Conservation (phyloP, 306 rosid species). For the Myrica gale region DNA sequence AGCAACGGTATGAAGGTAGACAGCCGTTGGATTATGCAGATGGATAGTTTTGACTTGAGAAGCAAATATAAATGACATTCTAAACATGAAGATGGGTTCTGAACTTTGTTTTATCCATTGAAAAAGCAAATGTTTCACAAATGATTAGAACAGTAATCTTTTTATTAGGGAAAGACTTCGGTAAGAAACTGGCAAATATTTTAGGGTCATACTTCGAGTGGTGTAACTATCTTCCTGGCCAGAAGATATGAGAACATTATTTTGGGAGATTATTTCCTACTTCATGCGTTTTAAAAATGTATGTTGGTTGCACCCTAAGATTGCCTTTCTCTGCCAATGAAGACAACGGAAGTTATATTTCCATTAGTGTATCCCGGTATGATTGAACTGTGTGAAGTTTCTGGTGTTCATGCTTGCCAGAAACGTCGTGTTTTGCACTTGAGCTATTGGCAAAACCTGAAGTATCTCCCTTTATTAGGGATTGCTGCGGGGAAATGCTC, state of each 20-base stretch:
- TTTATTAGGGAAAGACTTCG: not conserved
- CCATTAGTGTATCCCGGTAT: not conserved
- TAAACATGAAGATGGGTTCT: not conserved
- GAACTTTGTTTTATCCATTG: not conserved
- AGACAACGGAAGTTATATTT: no score
- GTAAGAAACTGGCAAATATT: not conserved
- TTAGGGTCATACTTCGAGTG: not conserved
- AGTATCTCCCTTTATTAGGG: not conserved
- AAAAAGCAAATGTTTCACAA: no score
- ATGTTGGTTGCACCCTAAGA: not conserved
- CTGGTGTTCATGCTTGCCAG: not conserved
- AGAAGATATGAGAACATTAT: not conserved
- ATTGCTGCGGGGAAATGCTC: not conserved
- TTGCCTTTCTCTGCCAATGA: not conserved
- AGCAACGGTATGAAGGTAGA: not conserved
- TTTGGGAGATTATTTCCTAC: no score
- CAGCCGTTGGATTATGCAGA: not conserved
- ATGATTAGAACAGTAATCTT: not conserved
- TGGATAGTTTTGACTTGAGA: not conserved
- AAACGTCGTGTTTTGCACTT: no score
- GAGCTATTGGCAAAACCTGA: not conserved
- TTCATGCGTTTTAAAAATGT: not conserved
- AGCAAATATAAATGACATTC: not conserved
- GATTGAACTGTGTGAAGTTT: not conserved
- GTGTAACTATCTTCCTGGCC: not conserved